Evolutionary conservation across 2,329 filamentous ascomycete species (phyloP).

Genomic region (Chlorencoelia australis): DNA sequence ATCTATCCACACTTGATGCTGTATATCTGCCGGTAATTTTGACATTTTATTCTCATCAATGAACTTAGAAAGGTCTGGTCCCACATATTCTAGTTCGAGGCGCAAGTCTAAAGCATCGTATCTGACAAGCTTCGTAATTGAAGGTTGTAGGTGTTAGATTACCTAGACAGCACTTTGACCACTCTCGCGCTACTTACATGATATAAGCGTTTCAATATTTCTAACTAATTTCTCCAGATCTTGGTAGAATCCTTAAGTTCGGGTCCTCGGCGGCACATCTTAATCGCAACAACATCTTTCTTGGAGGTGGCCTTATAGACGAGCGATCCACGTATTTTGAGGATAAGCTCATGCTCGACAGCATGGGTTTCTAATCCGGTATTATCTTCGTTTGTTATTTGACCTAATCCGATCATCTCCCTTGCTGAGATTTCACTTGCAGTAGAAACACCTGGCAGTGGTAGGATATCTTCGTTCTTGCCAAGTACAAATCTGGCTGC

Average conservation of each 20-base stretch:
- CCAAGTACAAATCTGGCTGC: too few relatives aligned
- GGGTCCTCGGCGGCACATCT: background rate
- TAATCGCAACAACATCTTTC: background rate
- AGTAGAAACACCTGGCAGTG: background rate
- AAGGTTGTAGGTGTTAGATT: slow-evolving; percentile 4
- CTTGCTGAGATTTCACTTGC: background rate
- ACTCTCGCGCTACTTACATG: background rate
- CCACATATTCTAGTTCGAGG: slow-evolving; percentile 9
- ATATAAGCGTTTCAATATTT: background rate
- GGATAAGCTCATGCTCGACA: background rate
- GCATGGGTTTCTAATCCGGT: background rate
- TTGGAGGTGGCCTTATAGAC: background rate
- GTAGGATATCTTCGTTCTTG: background rate
- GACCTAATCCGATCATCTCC: background rate
- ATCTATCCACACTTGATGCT: slow-evolving; percentile 10
- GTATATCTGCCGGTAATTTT: slow-evolving; percentile 3
- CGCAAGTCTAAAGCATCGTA: slow-evolving; percentile 7
- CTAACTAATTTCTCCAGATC: background rate
- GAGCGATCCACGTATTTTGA: background rate
- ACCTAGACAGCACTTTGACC: background rate
- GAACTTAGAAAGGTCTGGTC: slow-evolving; percentile 9
- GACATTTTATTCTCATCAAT: slow-evolving; percentile 6
- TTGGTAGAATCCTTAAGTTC: background rate
- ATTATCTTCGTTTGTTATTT: background rate
- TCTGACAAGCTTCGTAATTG: slow-evolving; percentile 7